Base-by-base conservation (phyloP, 495 filamentous ascomycete species). In the Extremus antarcticus region DNA sequence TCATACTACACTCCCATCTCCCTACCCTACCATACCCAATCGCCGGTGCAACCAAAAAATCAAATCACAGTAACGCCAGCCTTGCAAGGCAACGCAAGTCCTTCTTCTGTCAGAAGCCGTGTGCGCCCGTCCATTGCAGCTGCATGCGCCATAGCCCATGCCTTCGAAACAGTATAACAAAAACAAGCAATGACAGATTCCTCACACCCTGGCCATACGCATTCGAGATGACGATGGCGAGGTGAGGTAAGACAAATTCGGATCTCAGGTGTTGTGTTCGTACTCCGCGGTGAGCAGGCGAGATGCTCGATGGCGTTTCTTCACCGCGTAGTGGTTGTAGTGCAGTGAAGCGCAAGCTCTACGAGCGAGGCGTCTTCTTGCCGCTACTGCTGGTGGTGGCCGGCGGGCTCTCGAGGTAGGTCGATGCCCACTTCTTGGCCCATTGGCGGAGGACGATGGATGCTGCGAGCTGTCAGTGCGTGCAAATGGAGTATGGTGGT, bases 381-480 rank as follows among this genome's bases (percentile, higher is more conserved):
- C 50, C 52, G 59, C 54, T 54, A 32, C 58, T 62, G 59, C 59
- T 58, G 23, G 50, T 57, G 43, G 58, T 43, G 19, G 51, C 46
- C 23, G 25, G 35, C 21, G 46, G 50, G 24, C 51, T 52, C 32
- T 62, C 55, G 29, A 62, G 51, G 47, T 62, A 62, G 32, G 53
- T 55, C 2, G 59, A 55, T 8, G 59, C 59, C 50, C 46, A 58
- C 47, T 62, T 62, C 55, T 94, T 96, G 49, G 89, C 88, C 92
- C 92, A 98, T 60, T 84, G 78, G 59, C 92, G 87, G 17, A 88
- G 87, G 51, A 95, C 73, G 57, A 96, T 89, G 38, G 92, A 96
- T 53, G 90, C 92, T 95, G 60, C 20, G 43, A 50, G 15, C 40
- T 58, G 72, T 60, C 46, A 29, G 53, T 67, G 53, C 3, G n/a